phyloP scores from a whole-genome alignment of 2,329 filamentous ascomycete species.

The Aureobasidium sp. region DNA sequence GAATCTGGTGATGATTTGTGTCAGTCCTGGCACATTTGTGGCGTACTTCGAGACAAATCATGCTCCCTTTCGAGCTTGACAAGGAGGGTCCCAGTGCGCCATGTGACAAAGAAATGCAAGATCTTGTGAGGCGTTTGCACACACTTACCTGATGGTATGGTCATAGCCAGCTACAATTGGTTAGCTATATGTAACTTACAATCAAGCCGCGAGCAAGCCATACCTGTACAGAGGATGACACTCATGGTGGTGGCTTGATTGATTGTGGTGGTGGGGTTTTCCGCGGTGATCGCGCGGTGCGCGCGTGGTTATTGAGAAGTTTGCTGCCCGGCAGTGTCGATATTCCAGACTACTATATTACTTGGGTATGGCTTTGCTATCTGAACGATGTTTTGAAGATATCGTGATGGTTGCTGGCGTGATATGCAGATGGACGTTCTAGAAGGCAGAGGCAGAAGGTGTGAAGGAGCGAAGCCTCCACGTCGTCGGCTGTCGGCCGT shows the following conservation, averaged over 20 bases:
- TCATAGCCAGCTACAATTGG: constrained; percentile 55
- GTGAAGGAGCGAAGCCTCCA: neutral
- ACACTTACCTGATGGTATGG: constrained; percentile 60
- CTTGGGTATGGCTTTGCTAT: neutral
- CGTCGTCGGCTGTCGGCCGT: neutral
- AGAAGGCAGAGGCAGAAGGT: neutral
- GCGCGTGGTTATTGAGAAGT: neutral
- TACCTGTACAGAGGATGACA: constrained; percentile 59
- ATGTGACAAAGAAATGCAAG: constrained; percentile 5
- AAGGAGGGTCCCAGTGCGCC: neutral
- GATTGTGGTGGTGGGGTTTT: neutral
- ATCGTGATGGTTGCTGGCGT: neutral
- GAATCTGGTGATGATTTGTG: constrained; percentile 51
- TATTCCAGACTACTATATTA: neutral
- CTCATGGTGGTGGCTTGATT: constrained; percentile 40
- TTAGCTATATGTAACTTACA: constrained; percentile 18
- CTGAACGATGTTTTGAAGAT: neutral
- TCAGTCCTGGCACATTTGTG: constrained; percentile 1
- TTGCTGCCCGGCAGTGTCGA: neutral
- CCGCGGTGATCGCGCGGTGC: neutral
- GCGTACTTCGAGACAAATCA: neutral
- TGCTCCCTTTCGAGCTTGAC: neutral
- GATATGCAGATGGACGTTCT: neutral
- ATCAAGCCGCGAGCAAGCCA: constrained; percentile 21
- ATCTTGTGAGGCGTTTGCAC: neutral